Conservation (phyloP, 176 grass and related monocot genomes). For the Areca catechu region DNA sequence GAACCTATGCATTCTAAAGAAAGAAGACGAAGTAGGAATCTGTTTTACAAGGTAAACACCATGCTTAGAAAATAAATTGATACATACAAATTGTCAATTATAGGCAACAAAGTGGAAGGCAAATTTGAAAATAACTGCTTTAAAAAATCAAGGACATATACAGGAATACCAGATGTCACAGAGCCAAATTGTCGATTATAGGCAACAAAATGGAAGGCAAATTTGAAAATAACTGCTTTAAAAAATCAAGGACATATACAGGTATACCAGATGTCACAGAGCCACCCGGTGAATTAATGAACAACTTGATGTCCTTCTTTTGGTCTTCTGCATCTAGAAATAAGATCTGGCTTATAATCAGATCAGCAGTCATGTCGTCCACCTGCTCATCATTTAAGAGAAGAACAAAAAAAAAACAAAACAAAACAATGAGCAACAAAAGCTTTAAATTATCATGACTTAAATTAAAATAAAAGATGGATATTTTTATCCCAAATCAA, state of each 20-base stretch:
- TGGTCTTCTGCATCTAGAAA: conserved; percentile 80
- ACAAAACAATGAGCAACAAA: neutral
- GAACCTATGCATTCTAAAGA: too few species aligned
- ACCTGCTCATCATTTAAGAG: conserved; percentile 44
- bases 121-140: too few species aligned
- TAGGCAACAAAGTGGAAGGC: too few species aligned
- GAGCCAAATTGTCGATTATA: conserved; percentile 30
- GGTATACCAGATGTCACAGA: conserved; percentile 67
- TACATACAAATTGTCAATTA: too few species aligned
- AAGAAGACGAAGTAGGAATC: too few species aligned
- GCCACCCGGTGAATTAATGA: conserved; percentile 94
- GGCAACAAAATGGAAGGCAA: too few species aligned
- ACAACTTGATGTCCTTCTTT: conserved; percentile 85
- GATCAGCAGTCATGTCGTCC: conserved; percentile 70
- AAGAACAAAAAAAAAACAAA: neutral
- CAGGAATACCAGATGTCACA: conserved; percentile 58
- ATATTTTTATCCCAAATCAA: too few species aligned
- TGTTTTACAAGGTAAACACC: too few species aligned
- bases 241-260: neutral
- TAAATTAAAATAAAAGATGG: too few species aligned
- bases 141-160: neutral
- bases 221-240: too few species aligned
- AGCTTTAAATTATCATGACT: neutral
- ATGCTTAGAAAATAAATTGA: too few species aligned
- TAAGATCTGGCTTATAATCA: conserved; percentile 80